Conservation (phyloP, 1,284 basidiomycete species). For the Mycena citricolor region DNA sequence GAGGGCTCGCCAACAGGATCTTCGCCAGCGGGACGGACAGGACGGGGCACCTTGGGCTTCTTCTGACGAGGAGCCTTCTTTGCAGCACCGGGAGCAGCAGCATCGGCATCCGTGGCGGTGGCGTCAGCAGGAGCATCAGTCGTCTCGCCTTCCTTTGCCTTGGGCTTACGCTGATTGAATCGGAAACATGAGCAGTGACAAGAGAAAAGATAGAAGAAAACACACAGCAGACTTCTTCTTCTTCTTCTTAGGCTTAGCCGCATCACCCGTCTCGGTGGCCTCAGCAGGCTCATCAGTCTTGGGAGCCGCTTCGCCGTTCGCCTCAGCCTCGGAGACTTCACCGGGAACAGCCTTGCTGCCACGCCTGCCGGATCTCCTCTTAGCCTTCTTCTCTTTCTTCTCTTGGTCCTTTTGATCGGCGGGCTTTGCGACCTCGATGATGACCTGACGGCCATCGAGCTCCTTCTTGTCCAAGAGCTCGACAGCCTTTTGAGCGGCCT, state of each 20-base stretch:
- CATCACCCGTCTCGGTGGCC: conserved; percentile 56
- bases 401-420: conserved; percentile 82
- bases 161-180: conserved; percentile 51
- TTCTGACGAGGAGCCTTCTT: conserved; percentile 58
- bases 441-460: conserved; percentile 83
- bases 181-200: conserved; percentile 21
- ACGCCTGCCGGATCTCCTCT: conserved; percentile 77
- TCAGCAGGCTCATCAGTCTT: conserved; percentile 33
- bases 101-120: conserved; percentile 36
- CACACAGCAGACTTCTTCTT: conserved; percentile 69
- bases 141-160: conserved; percentile 42
- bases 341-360: conserved; percentile 81
- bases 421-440: conserved; percentile 89
- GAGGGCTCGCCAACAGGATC: conserved; percentile 79
- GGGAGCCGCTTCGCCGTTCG: conserved; percentile 65
- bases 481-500: conserved; percentile 85
- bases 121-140: conserved; percentile 33
- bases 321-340: conserved; percentile 83
- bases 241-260: conserved; percentile 77
- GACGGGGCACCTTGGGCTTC: conserved; percentile 59
- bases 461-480: conserved; percentile 84
- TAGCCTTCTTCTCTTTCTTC: conserved; percentile 71
- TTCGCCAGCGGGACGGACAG: conserved; percentile 67
- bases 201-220: conserved; percentile 24
- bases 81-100: conserved; percentile 35